Evolutionary conservation across 345 rosid species (phyloP), one percentile per base, ranked within the genome.

Genomic region (Cardamine chenopodiifolia): DNA sequence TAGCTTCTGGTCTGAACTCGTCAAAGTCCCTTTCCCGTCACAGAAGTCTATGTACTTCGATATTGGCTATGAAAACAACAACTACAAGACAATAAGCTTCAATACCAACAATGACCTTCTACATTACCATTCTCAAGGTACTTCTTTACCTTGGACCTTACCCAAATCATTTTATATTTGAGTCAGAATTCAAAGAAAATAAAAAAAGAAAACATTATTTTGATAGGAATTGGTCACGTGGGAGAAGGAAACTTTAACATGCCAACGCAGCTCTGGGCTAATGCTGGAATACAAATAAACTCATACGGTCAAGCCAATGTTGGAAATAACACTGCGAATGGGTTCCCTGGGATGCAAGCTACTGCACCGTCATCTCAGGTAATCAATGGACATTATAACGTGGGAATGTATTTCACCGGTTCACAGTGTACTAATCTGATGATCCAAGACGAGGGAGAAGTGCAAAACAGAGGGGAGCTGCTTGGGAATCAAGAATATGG

Each of bases 21-120:
- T 59, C 76, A 55, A 60, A n/a, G 72, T 69, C 48, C 52, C 59
- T 20, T 88, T 81, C 62, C 90, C 87, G 13, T 39, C 59, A 22
- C 23, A 15, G 4, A 18, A 61, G 1, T 44, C 72, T 57, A 76
- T 71, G 10, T 77, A 55, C 62, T 85, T 85, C 28, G 76, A 64
- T 15, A 23, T 35, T 58, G 29, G 11, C 22, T 64, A 25, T 57
- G 72, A 14, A 54, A 45, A 34, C 28, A 42, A 9, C 18, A 54
- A 31, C 68, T 0, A 17, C 17, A 23, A 63, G 14, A 20, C 45
- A 42, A 10, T 37, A 18, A 12, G 17, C 76, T 26, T 52, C 29
- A 19, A 37, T 34, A 15, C 4, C 68, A 25, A 18, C n/a, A 23
- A 25, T 23, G 39, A 11, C 66, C 32, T n/a, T 70, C 26, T 4